phyloP scores from a whole-genome alignment of 2,329 filamentous ascomycete species.

The Colletotrichum sp. region DNA sequence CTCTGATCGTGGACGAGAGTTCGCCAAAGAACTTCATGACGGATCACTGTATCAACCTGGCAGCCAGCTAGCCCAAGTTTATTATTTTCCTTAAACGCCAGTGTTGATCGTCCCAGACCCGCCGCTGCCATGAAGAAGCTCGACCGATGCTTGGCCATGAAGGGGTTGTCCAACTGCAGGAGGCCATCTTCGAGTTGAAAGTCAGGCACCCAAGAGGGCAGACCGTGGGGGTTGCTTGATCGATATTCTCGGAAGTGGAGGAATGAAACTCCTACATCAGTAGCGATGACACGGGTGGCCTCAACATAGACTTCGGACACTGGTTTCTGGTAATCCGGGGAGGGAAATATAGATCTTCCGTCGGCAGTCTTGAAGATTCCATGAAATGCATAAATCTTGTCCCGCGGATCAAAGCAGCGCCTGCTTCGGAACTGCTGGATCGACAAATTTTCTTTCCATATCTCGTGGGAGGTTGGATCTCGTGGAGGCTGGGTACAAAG shows the following conservation, averaged over 20 bases:
- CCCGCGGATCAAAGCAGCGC: accelerated
- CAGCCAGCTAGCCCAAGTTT: background rate
- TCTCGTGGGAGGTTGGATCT: background rate
- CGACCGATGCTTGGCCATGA: too few species aligned
- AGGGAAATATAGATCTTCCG: background rate
- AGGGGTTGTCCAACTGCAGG: too few species aligned
- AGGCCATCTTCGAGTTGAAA: accelerated
- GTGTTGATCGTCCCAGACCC: accelerated
- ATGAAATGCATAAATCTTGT: background rate
- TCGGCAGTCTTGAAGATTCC: background rate
- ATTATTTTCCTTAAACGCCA: accelerated
- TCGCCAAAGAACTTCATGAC: background rate
- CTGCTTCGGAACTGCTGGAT: accelerated
- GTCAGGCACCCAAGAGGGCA: background rate
- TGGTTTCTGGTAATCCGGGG: background rate
- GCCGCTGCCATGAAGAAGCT: background rate
- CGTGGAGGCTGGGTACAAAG: background rate
- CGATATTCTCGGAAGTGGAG: background rate
- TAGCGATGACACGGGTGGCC: too few species aligned
- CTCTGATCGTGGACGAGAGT: accelerated
- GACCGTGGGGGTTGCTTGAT: background rate
- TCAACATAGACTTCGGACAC: background rate
- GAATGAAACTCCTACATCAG: background rate
- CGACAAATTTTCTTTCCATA: background rate
- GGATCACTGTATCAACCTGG: background rate